phyloP scores from a whole-genome alignment of 176 grass and related monocot species.

The Paspalum vaginatum region DNA sequence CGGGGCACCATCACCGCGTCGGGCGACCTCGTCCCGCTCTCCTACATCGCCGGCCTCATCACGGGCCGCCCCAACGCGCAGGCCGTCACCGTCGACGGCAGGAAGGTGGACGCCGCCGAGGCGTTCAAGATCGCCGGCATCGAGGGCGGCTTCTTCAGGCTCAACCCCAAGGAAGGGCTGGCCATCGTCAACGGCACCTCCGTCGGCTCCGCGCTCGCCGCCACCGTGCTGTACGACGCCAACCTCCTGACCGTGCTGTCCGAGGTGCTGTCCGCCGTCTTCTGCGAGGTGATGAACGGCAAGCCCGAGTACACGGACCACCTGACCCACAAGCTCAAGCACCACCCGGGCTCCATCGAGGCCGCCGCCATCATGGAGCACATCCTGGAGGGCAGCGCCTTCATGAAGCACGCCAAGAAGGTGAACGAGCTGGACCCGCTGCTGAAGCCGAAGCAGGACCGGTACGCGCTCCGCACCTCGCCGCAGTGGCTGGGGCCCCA shows the following conservation, averaged over 20 bases:
- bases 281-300: conserved; percentile 95
- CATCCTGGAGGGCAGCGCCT: conserved; percentile 79
- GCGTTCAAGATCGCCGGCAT: conserved; percentile 81
- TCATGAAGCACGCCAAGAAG: conserved; percentile 82
- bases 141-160: conserved; percentile 76
- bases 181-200: conserved; percentile 95
- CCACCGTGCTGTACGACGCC: conserved; percentile 77
- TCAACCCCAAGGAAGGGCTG: conserved; percentile 93
- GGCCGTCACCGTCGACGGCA: conserved; percentile 59
- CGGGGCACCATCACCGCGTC: conserved; percentile 86
- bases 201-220: conserved; percentile 78
- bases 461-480: conserved; percentile 95
- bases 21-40: conserved; percentile 77
- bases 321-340: conserved; percentile 96
- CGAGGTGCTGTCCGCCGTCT: conserved; percentile 78
- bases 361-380: conserved; percentile 96
- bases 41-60: conserved; percentile 85
- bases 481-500: conserved; percentile 97
- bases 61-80: conserved; percentile 74
- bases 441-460: conserved; percentile 90
- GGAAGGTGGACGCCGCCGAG: conserved; percentile 72
- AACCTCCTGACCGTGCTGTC: conserved; percentile 78
- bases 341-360: conserved; percentile 95
- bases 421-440: conserved; percentile 75
- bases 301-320: conserved; percentile 94